Conservation (phyloP, 1,284 basidiomycete genomes). For the Leucoagaricus sp. region DNA sequence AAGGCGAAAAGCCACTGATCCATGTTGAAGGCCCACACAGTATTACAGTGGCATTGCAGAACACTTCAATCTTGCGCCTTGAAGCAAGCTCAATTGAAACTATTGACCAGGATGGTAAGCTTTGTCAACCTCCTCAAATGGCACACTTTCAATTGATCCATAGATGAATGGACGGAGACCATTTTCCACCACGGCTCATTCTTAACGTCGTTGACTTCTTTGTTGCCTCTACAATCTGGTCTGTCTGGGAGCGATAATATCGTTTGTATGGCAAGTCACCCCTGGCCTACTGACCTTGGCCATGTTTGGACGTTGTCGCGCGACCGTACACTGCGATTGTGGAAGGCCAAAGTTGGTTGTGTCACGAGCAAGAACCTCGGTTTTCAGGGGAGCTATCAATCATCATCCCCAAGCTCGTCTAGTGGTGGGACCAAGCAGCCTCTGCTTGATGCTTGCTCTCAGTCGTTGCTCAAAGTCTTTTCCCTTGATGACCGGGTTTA, state of each 20-base stretch:
- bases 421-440: slow-evolving; percentile 40
- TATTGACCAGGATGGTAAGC: slow-evolving; percentile 56
- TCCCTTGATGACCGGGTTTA: slow-evolving; percentile 42
- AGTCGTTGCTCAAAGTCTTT: slow-evolving; percentile 62
- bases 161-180: slow-evolving; percentile 71
- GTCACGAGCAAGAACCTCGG: slow-evolving; percentile 58
- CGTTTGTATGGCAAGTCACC: slow-evolving; percentile 65
- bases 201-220: slow-evolving; percentile 64
- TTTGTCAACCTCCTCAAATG: slow-evolving; percentile 14
- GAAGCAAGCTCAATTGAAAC: slow-evolving; percentile 59
- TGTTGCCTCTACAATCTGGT: slow-evolving; percentile 56
- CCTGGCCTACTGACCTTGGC: slow-evolving; percentile 70
- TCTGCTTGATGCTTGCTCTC: slow-evolving; percentile 57
- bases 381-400: slow-evolving; percentile 37
- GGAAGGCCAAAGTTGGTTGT: slow-evolving; percentile 75
- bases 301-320: slow-evolving; percentile 86
- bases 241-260: slow-evolving; percentile 54
- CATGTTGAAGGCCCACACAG: slow-evolving; percentile 72
- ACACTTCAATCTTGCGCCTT: slow-evolving; percentile 74
- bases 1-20: slow-evolving; percentile 50
- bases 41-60: slow-evolving; percentile 64
- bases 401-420: slow-evolving; percentile 30
- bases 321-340: slow-evolving; percentile 82
- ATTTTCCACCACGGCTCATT: slow-evolving; percentile 63
- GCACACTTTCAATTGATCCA: slow-evolving; percentile 13